phyloP scores from a whole-genome alignment of 768 basidiomycete genomes.

The Macrolepiota fuliginosa region DNA sequence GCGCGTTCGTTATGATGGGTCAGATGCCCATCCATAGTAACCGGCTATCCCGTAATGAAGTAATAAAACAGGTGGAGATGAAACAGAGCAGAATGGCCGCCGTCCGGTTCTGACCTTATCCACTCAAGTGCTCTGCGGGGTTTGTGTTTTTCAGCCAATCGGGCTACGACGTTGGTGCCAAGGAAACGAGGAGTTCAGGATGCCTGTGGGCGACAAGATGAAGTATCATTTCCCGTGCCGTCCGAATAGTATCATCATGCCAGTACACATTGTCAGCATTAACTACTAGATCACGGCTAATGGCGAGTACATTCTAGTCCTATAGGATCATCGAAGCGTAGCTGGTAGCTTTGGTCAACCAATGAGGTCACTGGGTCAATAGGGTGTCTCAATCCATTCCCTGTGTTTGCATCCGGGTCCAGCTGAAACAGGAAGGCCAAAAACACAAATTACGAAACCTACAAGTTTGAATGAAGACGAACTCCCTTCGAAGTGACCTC shows the following conservation, averaged over 20 bases:
- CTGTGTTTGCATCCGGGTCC: constrained; percentile 25
- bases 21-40: too few relatives aligned
- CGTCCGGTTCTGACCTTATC: constrained; percentile 59
- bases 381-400: neutral
- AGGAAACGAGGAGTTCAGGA: neutral
- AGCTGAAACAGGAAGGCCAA: too few relatives aligned
- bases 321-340: constrained; percentile 52
- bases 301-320: constrained; percentile 66
- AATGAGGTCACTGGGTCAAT: neutral
- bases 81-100: constrained; percentile 60
- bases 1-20: constrained; percentile 54
- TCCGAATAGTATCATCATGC: constrained; percentile 59
- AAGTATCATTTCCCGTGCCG: constrained; percentile 60
- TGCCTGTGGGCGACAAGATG: neutral
- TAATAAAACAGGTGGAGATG: neutral
- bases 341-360: constrained; percentile 30
- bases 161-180: constrained; percentile 23
- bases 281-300: constrained; percentile 64
- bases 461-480: too few relatives aligned
- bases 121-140: constrained; percentile 74
- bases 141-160: constrained; percentile 44
- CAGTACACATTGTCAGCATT: too few relatives aligned
- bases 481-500: too few relatives aligned
- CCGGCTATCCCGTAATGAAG: neutral
- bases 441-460: too few relatives aligned